A percentile compares a stretch with the other conserved stretches of the same genome.
These are phyloP conservation scores for Beverwykella pulmonaria DNA, from an alignment of 495 filamentous ascomycete genomes.

Conservation along the genomic window DNA sequence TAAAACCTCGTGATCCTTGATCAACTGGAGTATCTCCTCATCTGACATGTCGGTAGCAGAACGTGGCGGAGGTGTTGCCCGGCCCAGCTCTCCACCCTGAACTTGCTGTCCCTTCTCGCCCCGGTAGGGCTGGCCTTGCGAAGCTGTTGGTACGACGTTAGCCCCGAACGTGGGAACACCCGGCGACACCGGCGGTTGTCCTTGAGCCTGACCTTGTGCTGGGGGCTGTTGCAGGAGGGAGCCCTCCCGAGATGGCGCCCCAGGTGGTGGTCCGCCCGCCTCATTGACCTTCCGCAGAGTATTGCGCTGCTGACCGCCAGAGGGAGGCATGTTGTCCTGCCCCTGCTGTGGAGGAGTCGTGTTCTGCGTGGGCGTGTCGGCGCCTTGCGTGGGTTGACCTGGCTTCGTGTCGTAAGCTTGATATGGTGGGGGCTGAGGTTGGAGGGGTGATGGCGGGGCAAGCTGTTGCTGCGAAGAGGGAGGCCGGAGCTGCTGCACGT, in stretches of 20 bases:
- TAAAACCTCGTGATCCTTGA: conserved; percentile 48
- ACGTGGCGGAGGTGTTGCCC: conserved; percentile 44
- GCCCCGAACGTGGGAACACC: conserved; percentile 44
- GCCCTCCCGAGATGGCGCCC: conserved; percentile 35
- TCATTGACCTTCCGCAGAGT: conserved; percentile 38
- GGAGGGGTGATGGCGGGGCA: conserved; percentile 36
- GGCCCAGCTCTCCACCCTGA: conserved; percentile 40
- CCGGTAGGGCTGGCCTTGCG: conserved; percentile 43
- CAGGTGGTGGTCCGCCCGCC: conserved; percentile 17
- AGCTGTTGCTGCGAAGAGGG: conserved; percentile 34
- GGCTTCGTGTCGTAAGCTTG: conserved; percentile 39
- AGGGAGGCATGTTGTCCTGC: conserved; percentile 34
- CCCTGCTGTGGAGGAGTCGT: conserved; percentile 32
- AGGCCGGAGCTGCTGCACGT: conserved; percentile 33
- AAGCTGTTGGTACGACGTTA: conserved; percentile 43
- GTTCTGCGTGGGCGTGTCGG: conserved; percentile 15
- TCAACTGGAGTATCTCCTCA: conserved; percentile 44
- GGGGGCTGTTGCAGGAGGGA: conserved; percentile 35
- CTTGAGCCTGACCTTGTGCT: conserved; percentile 36
- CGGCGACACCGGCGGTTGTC: conserved; percentile 36
- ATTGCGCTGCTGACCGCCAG: conserved; percentile 16
- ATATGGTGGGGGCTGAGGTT: conserved; percentile 21
- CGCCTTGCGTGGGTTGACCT: conserved; percentile 16
- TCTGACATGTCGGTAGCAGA: conserved; percentile 45
- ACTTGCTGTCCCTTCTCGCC: conserved; percentile 32